These are phyloP conservation scores for Mortierella antarctica DNA, from an alignment of 192 early-diverging fungal species.

Conservation along the genomic window DNA sequence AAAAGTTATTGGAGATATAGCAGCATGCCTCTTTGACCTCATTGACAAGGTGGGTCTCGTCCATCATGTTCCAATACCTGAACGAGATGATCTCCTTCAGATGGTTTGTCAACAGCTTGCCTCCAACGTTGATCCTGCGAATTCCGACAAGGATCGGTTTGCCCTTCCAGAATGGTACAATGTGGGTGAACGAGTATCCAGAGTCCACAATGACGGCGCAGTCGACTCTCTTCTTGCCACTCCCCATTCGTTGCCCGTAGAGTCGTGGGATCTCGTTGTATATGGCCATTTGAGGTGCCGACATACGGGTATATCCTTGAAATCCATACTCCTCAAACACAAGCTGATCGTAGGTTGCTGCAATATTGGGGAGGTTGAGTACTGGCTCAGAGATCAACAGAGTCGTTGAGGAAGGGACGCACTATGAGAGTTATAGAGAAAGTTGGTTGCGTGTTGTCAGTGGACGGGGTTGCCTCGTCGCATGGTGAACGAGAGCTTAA, in stretches of 20 bases:
- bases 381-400: slow-evolving; percentile 82
- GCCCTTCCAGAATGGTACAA: slow-evolving; percentile 73
- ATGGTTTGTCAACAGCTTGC: slow-evolving; percentile 88
- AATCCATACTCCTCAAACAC: slow-evolving; percentile 90
- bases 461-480: background rate
- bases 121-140: slow-evolving; percentile 83
- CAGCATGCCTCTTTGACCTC: slow-evolving; percentile 88
- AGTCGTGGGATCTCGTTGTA: slow-evolving; percentile 62
- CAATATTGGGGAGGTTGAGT: slow-evolving; percentile 81
- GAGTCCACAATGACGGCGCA: slow-evolving; percentile 80
- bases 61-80: slow-evolving; percentile 94
- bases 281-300: slow-evolving; percentile 62
- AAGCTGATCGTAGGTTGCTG: slow-evolving; percentile 80
- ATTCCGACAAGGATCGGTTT: slow-evolving; percentile 67
- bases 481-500: background rate
- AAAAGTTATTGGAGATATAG: slow-evolving; percentile 77
- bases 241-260: slow-evolving; percentile 47
- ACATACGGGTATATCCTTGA: slow-evolving; percentile 55
- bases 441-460: background rate
- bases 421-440: slow-evolving; percentile 39
- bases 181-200: slow-evolving; percentile 85
- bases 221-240: slow-evolving; percentile 57
- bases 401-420: slow-evolving; percentile 66
- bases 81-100: slow-evolving; percentile 94
- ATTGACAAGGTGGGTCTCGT: slow-evolving; percentile 88